phyloP scores from a whole-genome alignment of 495 filamentous ascomycete genomes.

The Hypoxylon intermedium region DNA sequence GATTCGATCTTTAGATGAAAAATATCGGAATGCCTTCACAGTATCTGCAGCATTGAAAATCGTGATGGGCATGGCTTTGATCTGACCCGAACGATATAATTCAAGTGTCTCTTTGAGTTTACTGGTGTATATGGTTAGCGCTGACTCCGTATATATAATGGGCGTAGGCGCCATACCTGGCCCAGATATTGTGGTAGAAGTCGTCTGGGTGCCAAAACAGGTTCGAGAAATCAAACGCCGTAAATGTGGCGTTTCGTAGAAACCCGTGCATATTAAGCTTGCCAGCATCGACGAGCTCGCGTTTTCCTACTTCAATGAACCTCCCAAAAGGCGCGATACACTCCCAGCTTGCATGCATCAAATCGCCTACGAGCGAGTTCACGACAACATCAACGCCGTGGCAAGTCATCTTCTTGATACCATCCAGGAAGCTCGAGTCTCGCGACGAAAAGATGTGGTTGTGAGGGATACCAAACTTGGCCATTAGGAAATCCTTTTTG shows the following conservation, averaged over 20 bases:
- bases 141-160: too few species aligned
- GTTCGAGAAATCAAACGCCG: slow-evolving; percentile 40
- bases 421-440: slow-evolving; percentile 46
- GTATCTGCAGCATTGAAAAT: slow-evolving; percentile 17
- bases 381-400: slow-evolving; percentile 55
- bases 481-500: slow-evolving; percentile 51
- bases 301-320: slow-evolving; percentile 60
- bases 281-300: slow-evolving; percentile 38
- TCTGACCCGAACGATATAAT: slow-evolving; percentile 8
- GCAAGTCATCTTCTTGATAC: slow-evolving; percentile 51
- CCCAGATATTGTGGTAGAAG: slow-evolving; percentile 3
- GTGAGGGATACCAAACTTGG: slow-evolving; percentile 51
- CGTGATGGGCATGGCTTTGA: slow-evolving; percentile 11
- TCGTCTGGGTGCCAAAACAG: slow-evolving; percentile 9
- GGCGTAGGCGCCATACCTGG: not conserved
- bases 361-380: slow-evolving; percentile 61
- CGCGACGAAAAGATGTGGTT: slow-evolving; percentile 57
- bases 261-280: slow-evolving; percentile 46
- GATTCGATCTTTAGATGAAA: slow-evolving; percentile 42
- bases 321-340: slow-evolving; percentile 57
- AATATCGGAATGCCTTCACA: slow-evolving; percentile 28
- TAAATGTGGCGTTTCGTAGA: slow-evolving; percentile 39
- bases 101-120: slow-evolving; percentile 17
- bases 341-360: slow-evolving; percentile 54
- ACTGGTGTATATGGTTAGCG: not conserved